phyloP scores from a whole-genome alignment of 2,329 filamentous ascomycete genomes.

The Hymenoscyphus fructigenus region DNA sequence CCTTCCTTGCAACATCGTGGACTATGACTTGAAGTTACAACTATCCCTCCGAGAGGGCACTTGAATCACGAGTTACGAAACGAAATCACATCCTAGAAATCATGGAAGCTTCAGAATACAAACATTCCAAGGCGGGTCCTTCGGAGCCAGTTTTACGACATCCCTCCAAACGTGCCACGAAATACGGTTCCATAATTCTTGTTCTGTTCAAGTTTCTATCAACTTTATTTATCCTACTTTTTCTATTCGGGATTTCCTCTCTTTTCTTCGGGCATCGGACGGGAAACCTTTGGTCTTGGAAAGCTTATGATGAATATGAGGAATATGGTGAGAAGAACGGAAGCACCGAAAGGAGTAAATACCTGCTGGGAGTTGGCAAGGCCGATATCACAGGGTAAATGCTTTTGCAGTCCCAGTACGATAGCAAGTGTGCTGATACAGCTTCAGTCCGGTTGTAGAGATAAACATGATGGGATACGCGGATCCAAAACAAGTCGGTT shows the following conservation, averaged over 20 bases:
- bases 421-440: slow-evolving; percentile 16
- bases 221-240: slow-evolving; percentile 10
- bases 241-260: slow-evolving; percentile 15
- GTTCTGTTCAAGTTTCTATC: not conserved
- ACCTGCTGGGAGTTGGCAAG: slow-evolving; percentile 67
- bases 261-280: not conserved
- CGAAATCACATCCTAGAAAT: not conserved
- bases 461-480: slow-evolving; percentile 93
- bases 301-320: not conserved
- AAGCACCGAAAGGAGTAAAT: slow-evolving; percentile 39
- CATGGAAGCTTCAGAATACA: slow-evolving; percentile 3
- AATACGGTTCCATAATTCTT: not conserved
- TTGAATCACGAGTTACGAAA: not conserved
- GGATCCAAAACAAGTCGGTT: slow-evolving; percentile 76
- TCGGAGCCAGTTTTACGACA: slow-evolving; percentile 15
- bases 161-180: slow-evolving; percentile 1
- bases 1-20: not conserved
- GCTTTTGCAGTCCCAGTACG: slow-evolving; percentile 6
- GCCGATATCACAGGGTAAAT: slow-evolving; percentile 68
- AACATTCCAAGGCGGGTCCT: slow-evolving; percentile 28
- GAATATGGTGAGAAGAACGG: slow-evolving; percentile 12
- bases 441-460: slow-evolving; percentile 73
- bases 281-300: slow-evolving; percentile 13
- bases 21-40: not conserved
- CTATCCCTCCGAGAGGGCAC: not conserved